phyloP scores from a whole-genome alignment of 2,329 filamentous ascomycete species.

The Verticillium tricorpus region DNA sequence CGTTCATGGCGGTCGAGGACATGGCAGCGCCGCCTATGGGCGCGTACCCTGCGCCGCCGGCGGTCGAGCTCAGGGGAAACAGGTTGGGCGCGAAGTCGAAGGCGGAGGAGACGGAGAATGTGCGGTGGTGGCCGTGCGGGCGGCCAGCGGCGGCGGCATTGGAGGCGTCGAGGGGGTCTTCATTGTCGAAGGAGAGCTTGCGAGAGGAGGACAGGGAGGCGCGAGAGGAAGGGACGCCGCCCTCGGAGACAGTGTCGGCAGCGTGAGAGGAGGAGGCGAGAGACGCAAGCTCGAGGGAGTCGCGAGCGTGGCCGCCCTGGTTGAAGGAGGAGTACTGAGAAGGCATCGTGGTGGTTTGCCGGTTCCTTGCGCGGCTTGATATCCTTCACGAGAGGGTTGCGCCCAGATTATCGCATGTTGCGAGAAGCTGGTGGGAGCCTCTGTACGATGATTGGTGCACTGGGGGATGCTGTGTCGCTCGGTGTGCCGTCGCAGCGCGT shows the following conservation, averaged over 20 bases:
- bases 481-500: background rate
- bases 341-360: slow-evolving; percentile 1
- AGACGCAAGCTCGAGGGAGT: slow-evolving; percentile 94
- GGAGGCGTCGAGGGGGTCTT: slow-evolving; percentile 69
- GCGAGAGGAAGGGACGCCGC: slow-evolving; percentile 61
- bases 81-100: slow-evolving; percentile 95
- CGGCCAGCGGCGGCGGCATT: slow-evolving; percentile 44
- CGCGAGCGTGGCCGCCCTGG: slow-evolving; percentile 73
- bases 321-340: slow-evolving; percentile 2
- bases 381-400: background rate
- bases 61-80: slow-evolving; percentile 84
- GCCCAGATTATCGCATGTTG: slow-evolving; percentile 1
- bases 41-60: slow-evolving; percentile 71
- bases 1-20: slow-evolving; percentile 27
- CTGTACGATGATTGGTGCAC: background rate
- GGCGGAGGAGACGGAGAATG: slow-evolving; percentile 85
- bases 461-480: background rate
- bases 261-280: slow-evolving; percentile 75
- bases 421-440: background rate
- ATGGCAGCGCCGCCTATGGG: slow-evolving; percentile 79
- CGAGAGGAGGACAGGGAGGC: slow-evolving; percentile 92
- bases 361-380: background rate
- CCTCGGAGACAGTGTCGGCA: slow-evolving; percentile 49
- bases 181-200: slow-evolving; percentile 80
- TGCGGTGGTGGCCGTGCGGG: slow-evolving; percentile 52